Conservation (phyloP, 2,329 filamentous ascomycete genomes). For the Fusarium mangiferae region DNA sequence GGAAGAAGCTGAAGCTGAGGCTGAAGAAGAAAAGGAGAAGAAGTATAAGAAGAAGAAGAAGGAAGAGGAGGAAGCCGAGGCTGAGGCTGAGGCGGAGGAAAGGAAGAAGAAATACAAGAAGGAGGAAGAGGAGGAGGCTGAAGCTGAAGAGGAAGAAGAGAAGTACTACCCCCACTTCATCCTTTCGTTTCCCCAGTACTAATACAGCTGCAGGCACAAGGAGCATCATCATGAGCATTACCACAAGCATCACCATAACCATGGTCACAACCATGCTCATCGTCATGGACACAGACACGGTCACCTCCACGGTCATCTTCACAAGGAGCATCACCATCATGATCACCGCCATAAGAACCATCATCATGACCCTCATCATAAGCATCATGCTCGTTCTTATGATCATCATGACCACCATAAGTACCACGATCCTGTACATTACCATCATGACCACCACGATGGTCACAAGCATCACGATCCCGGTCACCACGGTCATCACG, state of each 20-base stretch:
- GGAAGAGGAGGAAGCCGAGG: not conserved
- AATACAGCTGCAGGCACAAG: not conserved
- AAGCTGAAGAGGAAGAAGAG: not conserved
- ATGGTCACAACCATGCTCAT: slow-evolving; percentile 1
- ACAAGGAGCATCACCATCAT: not conserved
- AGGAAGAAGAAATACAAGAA: slow-evolving; percentile 4
- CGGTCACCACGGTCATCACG: not conserved
- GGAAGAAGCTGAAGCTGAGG: not conserved
- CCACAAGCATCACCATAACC: not conserved
- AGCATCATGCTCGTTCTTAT: not conserved
- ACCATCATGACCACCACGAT: not conserved
- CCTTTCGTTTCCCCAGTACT: not conserved
- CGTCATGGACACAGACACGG: not conserved
- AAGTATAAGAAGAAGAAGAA: not conserved
- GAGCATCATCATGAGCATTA: slow-evolving; percentile 6
- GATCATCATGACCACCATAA: not conserved
- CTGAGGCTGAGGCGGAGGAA: not conserved
- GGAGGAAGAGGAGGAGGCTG: not conserved
- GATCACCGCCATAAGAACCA: not conserved
- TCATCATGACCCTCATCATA: not conserved
- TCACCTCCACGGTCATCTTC: not conserved
- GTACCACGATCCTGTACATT: not conserved
- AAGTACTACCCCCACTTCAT: not conserved
- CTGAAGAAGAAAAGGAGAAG: not conserved
- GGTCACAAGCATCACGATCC: not conserved